These are phyloP conservation scores for Phylloporus rhodoxanthus DNA, from an alignment of 768 basidiomycete species.

Conservation along the genomic window DNA sequence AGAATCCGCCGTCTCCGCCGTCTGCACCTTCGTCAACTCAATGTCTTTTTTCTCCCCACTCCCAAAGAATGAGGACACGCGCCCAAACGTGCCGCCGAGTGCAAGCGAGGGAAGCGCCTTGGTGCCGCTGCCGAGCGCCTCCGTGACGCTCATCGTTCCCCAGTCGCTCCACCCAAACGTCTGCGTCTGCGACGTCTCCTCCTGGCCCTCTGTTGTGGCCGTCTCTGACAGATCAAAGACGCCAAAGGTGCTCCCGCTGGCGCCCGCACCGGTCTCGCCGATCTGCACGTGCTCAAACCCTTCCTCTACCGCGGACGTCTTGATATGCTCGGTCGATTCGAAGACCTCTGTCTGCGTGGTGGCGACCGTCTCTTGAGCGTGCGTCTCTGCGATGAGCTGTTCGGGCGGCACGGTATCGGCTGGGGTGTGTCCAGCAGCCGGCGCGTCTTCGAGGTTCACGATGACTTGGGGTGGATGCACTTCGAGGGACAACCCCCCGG, in stretches of 20 bases:
- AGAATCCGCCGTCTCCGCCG: not conserved
- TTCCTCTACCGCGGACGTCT: constrained; percentile 7
- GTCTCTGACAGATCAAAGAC: not conserved
- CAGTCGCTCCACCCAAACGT: not conserved
- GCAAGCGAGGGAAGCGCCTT: not conserved
- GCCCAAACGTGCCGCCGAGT: not conserved
- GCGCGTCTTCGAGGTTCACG: not conserved
- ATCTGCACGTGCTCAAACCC: constrained; percentile 2
- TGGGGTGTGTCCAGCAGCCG: constrained; percentile 19
- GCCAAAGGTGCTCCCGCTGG: not conserved
- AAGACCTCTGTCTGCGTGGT: constrained; percentile 1
- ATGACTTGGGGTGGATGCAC: constrained; percentile 5
- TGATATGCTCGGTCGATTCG: constrained; percentile 8
- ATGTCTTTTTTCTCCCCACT: not conserved
- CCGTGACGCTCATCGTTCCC: not conserved
- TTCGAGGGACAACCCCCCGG: constrained; percentile 11
- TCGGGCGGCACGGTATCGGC: constrained; percentile 26
- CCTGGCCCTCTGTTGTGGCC: not conserved
- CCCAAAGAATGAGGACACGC: not conserved
- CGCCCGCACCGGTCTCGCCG: not conserved
- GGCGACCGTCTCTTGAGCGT: not conserved
- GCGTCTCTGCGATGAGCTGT: constrained; percentile 8
- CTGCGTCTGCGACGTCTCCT: not conserved
- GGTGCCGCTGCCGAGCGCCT: not conserved
- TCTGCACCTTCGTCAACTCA: not conserved